These are phyloP conservation scores for Polygonum aviculare DNA, from an alignment of 148 eudicot species.

Conservation along the genomic window DNA sequence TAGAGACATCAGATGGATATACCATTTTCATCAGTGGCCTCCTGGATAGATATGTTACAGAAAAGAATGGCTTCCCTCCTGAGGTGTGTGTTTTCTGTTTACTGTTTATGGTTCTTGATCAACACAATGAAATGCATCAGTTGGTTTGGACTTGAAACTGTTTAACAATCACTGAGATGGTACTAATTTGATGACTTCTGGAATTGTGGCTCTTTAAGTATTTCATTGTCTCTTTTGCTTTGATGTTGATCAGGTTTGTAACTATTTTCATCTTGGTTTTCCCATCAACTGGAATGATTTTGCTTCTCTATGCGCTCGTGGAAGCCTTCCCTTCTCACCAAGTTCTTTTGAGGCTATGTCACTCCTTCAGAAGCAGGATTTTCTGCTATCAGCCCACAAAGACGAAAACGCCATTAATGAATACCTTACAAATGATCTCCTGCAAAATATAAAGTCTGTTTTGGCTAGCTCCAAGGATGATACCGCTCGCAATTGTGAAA, in stretches of 20 bases:
- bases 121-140: neutral
- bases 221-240: neutral
- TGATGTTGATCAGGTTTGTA: slow-evolving; percentile 7
- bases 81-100: neutral
- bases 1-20: slow-evolving; percentile 7
- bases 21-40: slow-evolving; percentile 9
- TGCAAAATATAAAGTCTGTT: neutral
- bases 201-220: neutral
- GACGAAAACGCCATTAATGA: neutral
- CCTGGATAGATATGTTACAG: neutral
- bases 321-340: neutral
- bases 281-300: slow-evolving; percentile 3
- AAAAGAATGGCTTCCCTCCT: neutral
- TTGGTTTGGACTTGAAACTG: neutral
- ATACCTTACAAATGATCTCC: neutral
- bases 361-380: neutral
- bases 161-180: neutral
- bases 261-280: slow-evolving; percentile 1
- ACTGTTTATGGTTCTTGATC: neutral
- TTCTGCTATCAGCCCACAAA: neutral
- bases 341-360: neutral
- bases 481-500: neutral
- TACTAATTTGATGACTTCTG: neutral
- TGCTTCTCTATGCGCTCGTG: neutral
- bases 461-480: neutral